Base-by-base conservation (phyloP, 1,139 yeast genomes). In the Sugiyamaella paludigena region DNA sequence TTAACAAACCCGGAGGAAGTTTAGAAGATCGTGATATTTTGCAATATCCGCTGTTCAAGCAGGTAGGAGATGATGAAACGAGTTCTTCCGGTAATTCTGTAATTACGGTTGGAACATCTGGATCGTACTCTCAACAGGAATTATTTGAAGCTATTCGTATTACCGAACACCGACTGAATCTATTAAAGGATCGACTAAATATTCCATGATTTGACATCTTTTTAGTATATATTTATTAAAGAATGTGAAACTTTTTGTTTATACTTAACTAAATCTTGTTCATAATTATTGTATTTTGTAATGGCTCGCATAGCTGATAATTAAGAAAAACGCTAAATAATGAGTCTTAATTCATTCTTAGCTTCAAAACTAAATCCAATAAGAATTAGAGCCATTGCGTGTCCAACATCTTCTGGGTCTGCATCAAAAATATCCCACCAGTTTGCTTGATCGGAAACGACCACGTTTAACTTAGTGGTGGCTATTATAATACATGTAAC, bases 141-240 rank as follows among this genome's bases (percentile, higher is more conserved):
- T 57, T 83, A 45, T 65, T 70, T 42, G 87, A 82, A 57, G 74
- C 82, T 48, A 72, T 83, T 2, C 69, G 70, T 47, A 62, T 82
- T 45, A 79, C 86, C 0, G 83, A 80, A 60, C 49, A 71, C 52
- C 76, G 80, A 55, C 62, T 82, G 45, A 71, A 72, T 26, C 69
- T 71, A 39, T 58, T 76, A 58, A 72, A 71, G 50, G 53, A 54
- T 27, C 52, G 51, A 37, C 39, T 60, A 19, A 45, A 43, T 15
- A 28, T 43, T 28, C 9, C 33, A 13, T 42, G 33, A 40, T 4
- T 3, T 19, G 24, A 19, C 5, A 19, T 19, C 3, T 19, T 42
- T 19, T 3, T 16, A 31, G 34, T 31, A n/a, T n/a, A 31, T n/a
- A 10, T 24, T n/a, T 37, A 37, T 13, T 1, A 37, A 15, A 35